Evolutionary conservation across 805 yeast genomes (phyloP).

Genomic region (Candida palmyrensis): DNA sequence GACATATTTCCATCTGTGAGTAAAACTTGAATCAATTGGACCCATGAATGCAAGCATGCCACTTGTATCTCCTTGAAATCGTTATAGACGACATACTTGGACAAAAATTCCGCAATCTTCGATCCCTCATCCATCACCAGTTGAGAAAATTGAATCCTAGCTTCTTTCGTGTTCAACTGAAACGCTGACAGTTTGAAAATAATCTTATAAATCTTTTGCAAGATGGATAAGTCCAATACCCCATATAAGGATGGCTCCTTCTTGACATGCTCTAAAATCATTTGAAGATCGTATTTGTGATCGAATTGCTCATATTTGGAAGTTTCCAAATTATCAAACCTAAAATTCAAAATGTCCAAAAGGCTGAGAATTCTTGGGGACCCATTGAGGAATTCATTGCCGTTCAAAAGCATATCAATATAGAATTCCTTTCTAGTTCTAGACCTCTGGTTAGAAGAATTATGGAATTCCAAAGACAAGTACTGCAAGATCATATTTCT

Average conservation of each 20-base stretch:
- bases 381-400: conserved; percentile 46
- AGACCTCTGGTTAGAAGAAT: conserved; percentile 40
- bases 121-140: conserved; percentile 21
- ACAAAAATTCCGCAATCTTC: conserved; percentile 32
- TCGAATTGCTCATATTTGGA: conserved; percentile 26
- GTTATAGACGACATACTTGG: conserved; percentile 41
- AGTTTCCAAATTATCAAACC: conserved; percentile 40
- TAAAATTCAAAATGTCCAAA: conserved; percentile 64
- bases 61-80: conserved; percentile 51
- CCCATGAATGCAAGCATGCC: conserved; percentile 75
- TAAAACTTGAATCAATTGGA: conserved; percentile 67
- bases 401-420: conserved; percentile 48
- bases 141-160: conserved; percentile 17
- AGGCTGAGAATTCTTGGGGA: conserved; percentile 65
- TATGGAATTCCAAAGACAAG: conserved; percentile 69
- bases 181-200: conserved; percentile 16
- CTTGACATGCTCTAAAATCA: conserved; percentile 36
- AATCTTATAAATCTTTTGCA: conserved; percentile 17
- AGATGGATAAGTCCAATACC: conserved; percentile 39
- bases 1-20: conserved; percentile 57
- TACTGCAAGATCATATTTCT: conserved; percentile 60
- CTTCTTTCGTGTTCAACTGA: conserved; percentile 13
- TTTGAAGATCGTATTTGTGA: conserved; percentile 21
- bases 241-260: conserved; percentile 16
- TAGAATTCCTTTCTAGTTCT: conserved; percentile 49